Evolutionary conservation across 768 basidiomycete species (phyloP).

Genomic region (Calvatia gigantea): DNA sequence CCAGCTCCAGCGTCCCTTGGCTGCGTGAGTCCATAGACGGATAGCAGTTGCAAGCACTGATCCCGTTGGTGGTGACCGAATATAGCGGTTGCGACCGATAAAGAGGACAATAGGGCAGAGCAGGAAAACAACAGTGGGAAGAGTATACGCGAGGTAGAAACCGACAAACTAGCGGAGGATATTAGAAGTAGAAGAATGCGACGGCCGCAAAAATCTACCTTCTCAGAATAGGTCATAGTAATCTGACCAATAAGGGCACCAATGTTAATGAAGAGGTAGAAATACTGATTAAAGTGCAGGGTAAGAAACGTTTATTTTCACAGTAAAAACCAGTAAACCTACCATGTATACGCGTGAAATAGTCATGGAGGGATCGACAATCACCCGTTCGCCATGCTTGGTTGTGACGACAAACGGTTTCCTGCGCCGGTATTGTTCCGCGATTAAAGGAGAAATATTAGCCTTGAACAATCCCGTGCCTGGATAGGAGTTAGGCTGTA

Average conservation of each 20-base stretch:
- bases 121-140: conserved; percentile 61
- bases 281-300: conserved; percentile 36
- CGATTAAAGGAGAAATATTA: conserved; percentile 75
- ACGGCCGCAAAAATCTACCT: conserved; percentile 29
- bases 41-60: conserved; percentile 53
- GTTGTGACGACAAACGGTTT: conserved; percentile 49
- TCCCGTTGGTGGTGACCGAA: conserved; percentile 57
- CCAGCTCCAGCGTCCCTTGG: conserved; percentile 47
- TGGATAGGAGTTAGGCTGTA: conserved; percentile 16
- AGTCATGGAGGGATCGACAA: conserved; percentile 71
- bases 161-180: conserved; percentile 47
- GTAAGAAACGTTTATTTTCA: neutral
- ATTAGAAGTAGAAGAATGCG: neutral
- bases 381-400: conserved; percentile 61
- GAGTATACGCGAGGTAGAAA: conserved; percentile 62
- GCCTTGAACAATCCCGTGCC: conserved; percentile 74
- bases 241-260: conserved; percentile 70
- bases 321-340: conserved; percentile 19
- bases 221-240: conserved; percentile 64
- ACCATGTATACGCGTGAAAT: conserved; percentile 74
- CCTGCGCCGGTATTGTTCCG: conserved; percentile 66
- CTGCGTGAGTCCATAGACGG: conserved; percentile 44
- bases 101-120: conserved; percentile 59
- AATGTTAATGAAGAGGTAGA: conserved; percentile 74
- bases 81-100: conserved; percentile 52